Conservation (phyloP, 805 yeast species). For the Lipomyces yamadae region DNA sequence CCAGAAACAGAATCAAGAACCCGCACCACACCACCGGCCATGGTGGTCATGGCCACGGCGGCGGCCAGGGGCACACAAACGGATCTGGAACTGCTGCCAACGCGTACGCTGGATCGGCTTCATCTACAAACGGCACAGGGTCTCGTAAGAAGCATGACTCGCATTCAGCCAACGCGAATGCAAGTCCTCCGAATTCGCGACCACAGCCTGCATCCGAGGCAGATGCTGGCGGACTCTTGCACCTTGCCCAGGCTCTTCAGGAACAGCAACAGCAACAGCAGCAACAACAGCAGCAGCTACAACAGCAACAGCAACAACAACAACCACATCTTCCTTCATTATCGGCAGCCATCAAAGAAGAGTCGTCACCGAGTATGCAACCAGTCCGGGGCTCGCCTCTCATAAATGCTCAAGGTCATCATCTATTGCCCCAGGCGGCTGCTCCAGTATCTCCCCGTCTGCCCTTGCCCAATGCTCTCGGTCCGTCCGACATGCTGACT, state of each 20-base stretch:
- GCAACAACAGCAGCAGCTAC: conserved; percentile 13
- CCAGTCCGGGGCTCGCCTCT: conserved; percentile 19
- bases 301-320: conserved; percentile 6
- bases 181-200: neutral
- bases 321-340: conserved; percentile 16
- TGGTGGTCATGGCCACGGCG: neutral
- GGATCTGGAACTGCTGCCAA: neutral
- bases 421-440: neutral
- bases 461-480: conserved; percentile 32
- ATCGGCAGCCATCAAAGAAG: conserved; percentile 30
- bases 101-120: conserved; percentile 8
- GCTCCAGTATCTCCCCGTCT: conserved; percentile 27
- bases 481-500: conserved; percentile 34
- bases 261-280: conserved; percentile 23
- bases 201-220: conserved; percentile 24
- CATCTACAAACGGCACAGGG: conserved; percentile 14
- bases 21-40: conserved; percentile 11
- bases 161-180: conserved; percentile 7
- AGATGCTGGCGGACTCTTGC: conserved; percentile 31
- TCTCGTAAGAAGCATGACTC: conserved; percentile 13
- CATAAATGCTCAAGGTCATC: conserved; percentile 7
- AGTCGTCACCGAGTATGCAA: conserved; percentile 6
- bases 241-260: conserved; percentile 34
- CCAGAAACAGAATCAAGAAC: conserved; percentile 77
- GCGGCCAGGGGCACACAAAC: neutral